Conservation (phyloP, 2,329 filamentous ascomycete genomes). For the Xylaria multiplex region DNA sequence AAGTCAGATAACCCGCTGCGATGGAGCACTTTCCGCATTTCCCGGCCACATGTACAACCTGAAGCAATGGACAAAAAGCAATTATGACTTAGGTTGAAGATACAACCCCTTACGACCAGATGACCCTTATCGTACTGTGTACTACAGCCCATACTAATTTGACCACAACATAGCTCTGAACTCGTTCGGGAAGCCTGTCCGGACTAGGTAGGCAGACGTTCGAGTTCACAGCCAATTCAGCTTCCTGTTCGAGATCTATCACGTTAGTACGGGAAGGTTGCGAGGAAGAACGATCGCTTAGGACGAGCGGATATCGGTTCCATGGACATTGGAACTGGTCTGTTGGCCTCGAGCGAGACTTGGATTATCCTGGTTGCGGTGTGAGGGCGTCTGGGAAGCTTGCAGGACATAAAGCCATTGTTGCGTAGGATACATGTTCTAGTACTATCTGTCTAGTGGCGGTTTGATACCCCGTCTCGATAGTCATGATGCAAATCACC, state of each 20-base stretch:
- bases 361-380: slow-evolving; percentile 12
- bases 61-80: slow-evolving; percentile 30
- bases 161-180: slow-evolving; percentile 1
- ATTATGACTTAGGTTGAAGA: slow-evolving; percentile 22
- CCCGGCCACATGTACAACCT: slow-evolving; percentile 27
- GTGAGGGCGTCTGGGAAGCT: slow-evolving; percentile 1
- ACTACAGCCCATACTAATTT: slow-evolving; percentile 14
- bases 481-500: slow-evolving; percentile 24
- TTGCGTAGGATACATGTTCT: slow-evolving; percentile 20
- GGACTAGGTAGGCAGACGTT: not conserved
- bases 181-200: not conserved
- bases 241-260: slow-evolving; percentile 8
- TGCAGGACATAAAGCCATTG: not conserved
- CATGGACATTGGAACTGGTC: not conserved
- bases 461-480: slow-evolving; percentile 10
- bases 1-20: slow-evolving; percentile 31
- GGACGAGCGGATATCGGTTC: slow-evolving; percentile 3
- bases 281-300: slow-evolving; percentile 2
- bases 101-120: slow-evolving; percentile 15
- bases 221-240: not conserved
- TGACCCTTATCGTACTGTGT: slow-evolving; percentile 24
- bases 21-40: slow-evolving; percentile 25
- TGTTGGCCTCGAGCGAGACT: not conserved
- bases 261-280: not conserved
- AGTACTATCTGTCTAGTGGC: slow-evolving; percentile 22